Percentiles rank a stretch among this genome's conserved stretches.
phyloP scores from a whole-genome alignment of 345 rosid genomes.

The Raphanus raphanistrum region DNA sequence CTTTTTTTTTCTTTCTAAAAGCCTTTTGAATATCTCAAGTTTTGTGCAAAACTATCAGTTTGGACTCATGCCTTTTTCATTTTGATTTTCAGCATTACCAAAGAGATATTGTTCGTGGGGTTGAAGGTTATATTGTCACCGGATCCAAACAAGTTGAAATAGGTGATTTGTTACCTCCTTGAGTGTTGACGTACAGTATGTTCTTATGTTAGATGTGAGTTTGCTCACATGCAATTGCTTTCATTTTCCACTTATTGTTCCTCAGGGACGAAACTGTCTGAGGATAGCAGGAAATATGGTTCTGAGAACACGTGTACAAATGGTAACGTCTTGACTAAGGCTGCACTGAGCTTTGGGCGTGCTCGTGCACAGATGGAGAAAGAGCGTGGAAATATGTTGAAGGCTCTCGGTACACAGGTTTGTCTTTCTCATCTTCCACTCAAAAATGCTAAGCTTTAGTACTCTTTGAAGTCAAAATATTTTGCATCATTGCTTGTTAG shows the following conservation, averaged over 20 bases:
- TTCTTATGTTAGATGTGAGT: neutral
- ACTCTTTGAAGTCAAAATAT: neutral
- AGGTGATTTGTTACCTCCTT: slow-evolving; percentile 48
- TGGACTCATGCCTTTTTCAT: slow-evolving; percentile 9
- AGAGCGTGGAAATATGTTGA: slow-evolving; percentile 84
- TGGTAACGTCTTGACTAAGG: slow-evolving; percentile 73
- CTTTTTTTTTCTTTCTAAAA: slow-evolving; percentile 24
- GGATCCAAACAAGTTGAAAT: slow-evolving; percentile 97
- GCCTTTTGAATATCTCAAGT: neutral
- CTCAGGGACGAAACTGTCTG: slow-evolving; percentile 83
- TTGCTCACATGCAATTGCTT: neutral
- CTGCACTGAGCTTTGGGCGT: slow-evolving; percentile 63
- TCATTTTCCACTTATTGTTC: slow-evolving; percentile 19
- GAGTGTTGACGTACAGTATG: neutral
- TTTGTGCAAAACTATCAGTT: neutral
- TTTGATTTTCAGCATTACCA: slow-evolving; percentile 77
- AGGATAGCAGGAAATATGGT: slow-evolving; percentile 93
- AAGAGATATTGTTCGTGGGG: slow-evolving; percentile 96
- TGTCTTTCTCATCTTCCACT: slow-evolving; percentile 21
- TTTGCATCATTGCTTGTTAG: neutral
- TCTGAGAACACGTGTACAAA: slow-evolving; percentile 91
- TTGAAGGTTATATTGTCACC: slow-evolving; percentile 88
- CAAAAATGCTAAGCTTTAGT: neutral
- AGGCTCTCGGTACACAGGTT: slow-evolving; percentile 95
- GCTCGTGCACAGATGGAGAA: slow-evolving; percentile 95